Conservation (phyloP, 192 early-diverging fungal genomes). For the Dissophora globulifera region DNA sequence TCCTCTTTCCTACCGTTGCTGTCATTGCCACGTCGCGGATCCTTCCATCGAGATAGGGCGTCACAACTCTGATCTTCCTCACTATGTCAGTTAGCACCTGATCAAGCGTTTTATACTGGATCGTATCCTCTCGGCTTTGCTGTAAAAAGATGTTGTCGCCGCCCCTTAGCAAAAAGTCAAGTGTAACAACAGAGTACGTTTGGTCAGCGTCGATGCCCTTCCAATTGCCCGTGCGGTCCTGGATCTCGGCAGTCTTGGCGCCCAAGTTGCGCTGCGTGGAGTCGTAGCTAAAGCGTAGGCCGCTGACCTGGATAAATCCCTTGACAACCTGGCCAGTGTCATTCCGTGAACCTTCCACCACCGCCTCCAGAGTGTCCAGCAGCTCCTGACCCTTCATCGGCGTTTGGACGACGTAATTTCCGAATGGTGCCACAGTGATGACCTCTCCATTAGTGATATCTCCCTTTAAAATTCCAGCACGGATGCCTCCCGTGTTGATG, state of each 20-base stretch:
- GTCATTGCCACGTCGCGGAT: conserved; percentile 8
- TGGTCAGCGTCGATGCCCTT: neutral
- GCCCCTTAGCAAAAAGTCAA: conserved; percentile 65
- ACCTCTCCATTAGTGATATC: conserved; percentile 62
- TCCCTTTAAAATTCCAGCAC: conserved; percentile 58
- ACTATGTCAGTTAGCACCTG: conserved; percentile 41
- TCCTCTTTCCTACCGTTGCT: neutral
- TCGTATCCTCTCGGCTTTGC: conserved; percentile 2
- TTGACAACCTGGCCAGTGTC: conserved; percentile 49
- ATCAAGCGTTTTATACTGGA: conserved; percentile 15
- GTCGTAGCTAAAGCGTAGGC: conserved; percentile 57
- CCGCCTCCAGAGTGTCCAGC: conserved; percentile 57
- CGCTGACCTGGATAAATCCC: conserved; percentile 65
- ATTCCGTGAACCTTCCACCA: conserved; percentile 16
- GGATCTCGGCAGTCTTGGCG: conserved; percentile 53
- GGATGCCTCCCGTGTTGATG: conserved; percentile 68
- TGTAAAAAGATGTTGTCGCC: conserved; percentile 55
- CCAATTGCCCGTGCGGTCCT: conserved; percentile 56
- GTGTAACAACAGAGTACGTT: conserved; percentile 60
- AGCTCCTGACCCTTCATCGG: conserved; percentile 60
- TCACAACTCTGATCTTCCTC: neutral
- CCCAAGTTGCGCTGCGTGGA: no score
- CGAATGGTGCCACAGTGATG: conserved; percentile 67
- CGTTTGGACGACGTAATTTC: conserved; percentile 58
- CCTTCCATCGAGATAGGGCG: conserved; percentile 20